Evolutionary conservation across 768 basidiomycete species (phyloP).

Genomic region (Suillus brevipes): DNA sequence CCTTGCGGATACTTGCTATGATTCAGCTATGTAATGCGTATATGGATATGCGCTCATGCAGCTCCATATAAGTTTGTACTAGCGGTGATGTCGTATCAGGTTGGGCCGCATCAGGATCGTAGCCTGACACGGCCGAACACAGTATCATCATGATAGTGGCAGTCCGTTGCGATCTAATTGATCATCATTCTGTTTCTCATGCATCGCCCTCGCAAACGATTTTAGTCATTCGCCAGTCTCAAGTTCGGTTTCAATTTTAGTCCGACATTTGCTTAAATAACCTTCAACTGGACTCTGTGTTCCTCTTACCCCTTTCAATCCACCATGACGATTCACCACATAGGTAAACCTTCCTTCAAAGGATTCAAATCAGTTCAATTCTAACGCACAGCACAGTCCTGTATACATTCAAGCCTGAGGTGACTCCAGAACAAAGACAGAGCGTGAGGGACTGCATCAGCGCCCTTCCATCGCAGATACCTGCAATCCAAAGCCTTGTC

Average conservation of each 20-base stretch:
- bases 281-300: neutral
- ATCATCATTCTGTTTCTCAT: neutral
- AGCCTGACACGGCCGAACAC: neutral
- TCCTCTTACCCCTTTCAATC: neutral
- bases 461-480: constrained; percentile 19
- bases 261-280: neutral
- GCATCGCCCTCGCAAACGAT: neutral
- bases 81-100: neutral
- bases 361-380: neutral
- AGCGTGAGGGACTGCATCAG: constrained; percentile 8
- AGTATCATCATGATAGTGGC: neutral
- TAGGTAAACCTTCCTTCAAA: constrained; percentile 13
- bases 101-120: neutral
- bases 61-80: neutral
- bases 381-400: constrained; percentile 15
- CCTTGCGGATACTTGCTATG: neutral
- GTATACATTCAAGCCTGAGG: constrained; percentile 23
- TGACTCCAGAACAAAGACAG: constrained; percentile 8
- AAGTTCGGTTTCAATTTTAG: neutral
- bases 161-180: neutral
- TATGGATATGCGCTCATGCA: neutral
- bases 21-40: neutral
- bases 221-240: neutral
- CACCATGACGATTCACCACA: constrained; percentile 15
- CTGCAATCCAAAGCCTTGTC: constrained; percentile 17